Evolutionary conservation across 1,284 basidiomycete genomes (phyloP), one percentile per base, ranked within the genome.

Genomic region (Cryptococcus floricola): DNA sequence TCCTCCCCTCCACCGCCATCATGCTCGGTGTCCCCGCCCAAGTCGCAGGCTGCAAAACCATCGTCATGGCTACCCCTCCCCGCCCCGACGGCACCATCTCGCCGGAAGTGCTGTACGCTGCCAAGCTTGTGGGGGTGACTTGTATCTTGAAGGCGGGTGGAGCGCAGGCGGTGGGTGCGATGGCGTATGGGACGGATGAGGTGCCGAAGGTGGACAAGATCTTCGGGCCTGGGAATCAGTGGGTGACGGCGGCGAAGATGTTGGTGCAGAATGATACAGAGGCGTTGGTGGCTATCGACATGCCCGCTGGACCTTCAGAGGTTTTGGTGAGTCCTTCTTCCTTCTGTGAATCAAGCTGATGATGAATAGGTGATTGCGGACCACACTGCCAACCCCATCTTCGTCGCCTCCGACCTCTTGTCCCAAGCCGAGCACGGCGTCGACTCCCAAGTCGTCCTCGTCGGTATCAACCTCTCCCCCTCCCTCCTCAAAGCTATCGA

Each of bases 131-230:
- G 25, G 92, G 92, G 34, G 93, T 91, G 1, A 87, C 87, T 10
- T 87, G 87, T 39, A 86, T 98, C 61, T 81, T 98, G 62, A 91
- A 89, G 74, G 93, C 93, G 5, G 96, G 96, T 47, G 96, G 96
- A 37, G 96, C 91, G 4, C 96, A 99, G 74, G 96, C 96, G 2
- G 85, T 98, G n/a, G 91, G 92, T 14, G 95, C 93, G 0, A 82
- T 99, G 78, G 96, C 96, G 1, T 98, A 98, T 75, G 96, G 96
- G 14, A 98, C 96, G 5, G 81, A 88, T 71, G 87, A 87, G 3
- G 92, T 95, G 8, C 92, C 93, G n/a, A 98, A 99, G 79, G 96
- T 98, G 16, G 96, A 98, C 82, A 99, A 97, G 79, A 95, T 98
- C 66, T 96, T 97, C 68, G 96, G 96, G 18, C 96, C 96, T 3